Evolutionary conservation across 1,284 basidiomycete species (phyloP).

Genomic region (Athelia sp.): DNA sequence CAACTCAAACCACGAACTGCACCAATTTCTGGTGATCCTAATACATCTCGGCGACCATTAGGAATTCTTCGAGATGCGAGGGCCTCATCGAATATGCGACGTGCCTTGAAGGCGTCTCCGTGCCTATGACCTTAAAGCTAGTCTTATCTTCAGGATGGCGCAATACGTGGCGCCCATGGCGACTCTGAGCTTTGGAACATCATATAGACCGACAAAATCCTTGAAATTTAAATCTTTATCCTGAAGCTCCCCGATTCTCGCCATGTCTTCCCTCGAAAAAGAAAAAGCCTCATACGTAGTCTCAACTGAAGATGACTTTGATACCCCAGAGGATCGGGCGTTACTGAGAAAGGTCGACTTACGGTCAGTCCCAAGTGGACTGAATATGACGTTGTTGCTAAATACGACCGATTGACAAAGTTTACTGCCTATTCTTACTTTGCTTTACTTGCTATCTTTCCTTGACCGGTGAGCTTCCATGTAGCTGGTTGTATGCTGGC

Average conservation of each 20-base stretch:
- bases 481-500: neutral
- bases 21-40: neutral
- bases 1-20: neutral
- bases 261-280: neutral
- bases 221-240: too few species aligned
- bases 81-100: too few species aligned
- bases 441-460: conserved; percentile 66
- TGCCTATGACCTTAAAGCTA: too few species aligned
- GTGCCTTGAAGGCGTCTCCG: too few species aligned
- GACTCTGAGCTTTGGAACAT: neutral
- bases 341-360: conserved; percentile 41
- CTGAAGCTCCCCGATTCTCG: neutral
- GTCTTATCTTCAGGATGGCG: neutral
- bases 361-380: too few species aligned
- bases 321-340: conserved; percentile 30
- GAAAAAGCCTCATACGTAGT: conserved; percentile 1
- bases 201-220: too few species aligned
- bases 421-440: conserved; percentile 49
- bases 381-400: neutral
- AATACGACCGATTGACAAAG: conserved; percentile 14
- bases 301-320: conserved; percentile 10
- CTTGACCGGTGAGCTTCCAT: conserved; percentile 45
- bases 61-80: too few species aligned
- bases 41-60: neutral
- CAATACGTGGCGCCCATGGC: neutral